Evolutionary conservation across 768 basidiomycete species (phyloP).

Genomic region (Boletus vermiculosoides): DNA sequence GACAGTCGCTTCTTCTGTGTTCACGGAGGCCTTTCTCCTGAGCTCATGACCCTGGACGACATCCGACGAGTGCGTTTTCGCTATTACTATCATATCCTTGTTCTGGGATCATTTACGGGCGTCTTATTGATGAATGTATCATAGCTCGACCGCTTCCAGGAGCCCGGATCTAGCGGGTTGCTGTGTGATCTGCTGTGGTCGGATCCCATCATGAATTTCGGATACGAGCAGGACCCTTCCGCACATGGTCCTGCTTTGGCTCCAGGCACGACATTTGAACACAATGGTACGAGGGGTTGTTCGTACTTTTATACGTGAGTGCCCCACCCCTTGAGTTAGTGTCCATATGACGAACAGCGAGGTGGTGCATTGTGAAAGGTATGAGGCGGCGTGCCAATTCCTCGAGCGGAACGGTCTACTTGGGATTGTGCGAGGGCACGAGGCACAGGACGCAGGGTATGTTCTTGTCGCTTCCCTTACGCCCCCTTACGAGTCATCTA

Average conservation of each 20-base stretch:
- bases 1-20: conserved; percentile 97
- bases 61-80: conserved; percentile 52
- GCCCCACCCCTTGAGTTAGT: not conserved
- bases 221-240: conserved; percentile 65
- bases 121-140: conserved; percentile 9
- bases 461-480: conserved; percentile 18
- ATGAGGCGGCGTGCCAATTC: conserved; percentile 93
- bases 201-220: conserved; percentile 88
- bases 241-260: conserved; percentile 52
- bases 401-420: conserved; percentile 87
- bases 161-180: conserved; percentile 88
- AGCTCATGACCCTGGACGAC: conserved; percentile 77
- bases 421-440: conserved; percentile 94
- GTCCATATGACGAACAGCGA: conserved; percentile 1
- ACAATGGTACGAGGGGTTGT: conserved; percentile 88
- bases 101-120: not conserved
- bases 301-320: conserved; percentile 90
- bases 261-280: conserved; percentile 61
- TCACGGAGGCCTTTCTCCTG: conserved; percentile 92
- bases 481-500: not conserved
- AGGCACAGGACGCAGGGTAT: conserved; percentile 96
- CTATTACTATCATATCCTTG: not conserved
- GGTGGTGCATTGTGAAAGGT: conserved; percentile 40
- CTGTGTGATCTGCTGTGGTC: conserved; percentile 97
- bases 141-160: conserved; percentile 88